Conservation (phyloP, 2,329 filamentous ascomycete species). For the Exophiala phaeomuriformis region DNA sequence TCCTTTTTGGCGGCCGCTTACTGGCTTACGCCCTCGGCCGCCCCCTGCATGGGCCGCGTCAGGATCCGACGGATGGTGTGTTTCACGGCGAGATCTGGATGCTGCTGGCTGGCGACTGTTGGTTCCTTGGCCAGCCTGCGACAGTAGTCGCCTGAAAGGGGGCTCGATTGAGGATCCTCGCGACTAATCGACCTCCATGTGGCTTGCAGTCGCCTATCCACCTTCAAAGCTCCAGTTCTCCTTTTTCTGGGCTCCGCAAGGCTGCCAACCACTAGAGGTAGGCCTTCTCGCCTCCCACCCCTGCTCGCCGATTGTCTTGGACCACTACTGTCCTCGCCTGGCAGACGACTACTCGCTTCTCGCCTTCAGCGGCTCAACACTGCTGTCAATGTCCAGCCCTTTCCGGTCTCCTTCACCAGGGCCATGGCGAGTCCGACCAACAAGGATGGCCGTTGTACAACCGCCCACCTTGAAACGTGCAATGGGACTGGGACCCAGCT, state of each 20-base stretch:
- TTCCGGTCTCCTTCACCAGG: not conserved
- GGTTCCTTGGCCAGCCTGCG: not conserved
- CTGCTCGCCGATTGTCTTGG: not conserved
- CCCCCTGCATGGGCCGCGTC: not conserved
- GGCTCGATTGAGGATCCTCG: not conserved
- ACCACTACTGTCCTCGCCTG: not conserved
- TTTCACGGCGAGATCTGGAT: conserved; percentile 5
- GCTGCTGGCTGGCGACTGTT: conserved; percentile 5
- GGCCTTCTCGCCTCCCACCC: not conserved
- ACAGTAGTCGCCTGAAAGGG: conserved; percentile 5
- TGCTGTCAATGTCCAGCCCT: not conserved
- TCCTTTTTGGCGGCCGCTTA: conserved; percentile 3
- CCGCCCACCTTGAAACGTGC: conserved; percentile 22
- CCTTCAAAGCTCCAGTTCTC: not conserved
- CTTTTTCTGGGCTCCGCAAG: not conserved
- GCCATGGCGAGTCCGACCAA: not conserved
- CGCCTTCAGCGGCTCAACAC: not conserved
- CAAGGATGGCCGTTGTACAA: conserved; percentile 16
- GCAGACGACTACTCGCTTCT: not conserved
- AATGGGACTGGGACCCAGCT: conserved; percentile 14
- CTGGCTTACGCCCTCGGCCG: not conserved
- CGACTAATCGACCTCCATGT: not conserved
- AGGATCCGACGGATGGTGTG: not conserved
- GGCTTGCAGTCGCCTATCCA: not conserved
- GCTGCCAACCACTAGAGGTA: not conserved